Base-by-base conservation (phyloP, 768 basidiomycete species). In the Leccinum barrowsii region DNA sequence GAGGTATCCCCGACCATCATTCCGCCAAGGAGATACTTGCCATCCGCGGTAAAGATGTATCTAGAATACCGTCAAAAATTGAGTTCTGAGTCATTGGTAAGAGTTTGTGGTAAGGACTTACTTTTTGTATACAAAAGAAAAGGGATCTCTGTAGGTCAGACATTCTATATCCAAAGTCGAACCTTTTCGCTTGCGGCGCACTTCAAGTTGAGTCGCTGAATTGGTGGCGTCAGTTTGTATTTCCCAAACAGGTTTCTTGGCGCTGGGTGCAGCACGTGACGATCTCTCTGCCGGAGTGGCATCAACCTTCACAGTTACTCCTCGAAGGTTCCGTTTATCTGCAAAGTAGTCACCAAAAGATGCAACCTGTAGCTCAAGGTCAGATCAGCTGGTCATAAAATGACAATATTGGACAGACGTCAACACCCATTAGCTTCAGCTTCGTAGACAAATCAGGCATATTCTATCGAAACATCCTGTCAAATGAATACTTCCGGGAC, bases 1-100 rank as follows among this genome's bases (percentile, higher is more conserved):
- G 75, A 77, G 10, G 82, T 82, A 64, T 88, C 86, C 3, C 88
- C 89, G n/a, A 91, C 81, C 86, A 90, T 87, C 81, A 89, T 87
- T 4, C 89, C 89, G 12, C 89, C 89, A 4, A 91, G 72, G 12
- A 91, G 75, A 62, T 86, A 79, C 70, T 85, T 84, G 11, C 88
- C 89, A 65, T 90, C 86, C 7, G 78, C 78, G 11, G 80, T 85
- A 68, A 90, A 90, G 46, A 90, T 81, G 60, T 87, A 89, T 66
- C 77, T 78, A 35, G 52, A 7, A 12, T 42, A 17, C n/a, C 40
- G 37, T 37, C 37, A 37, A 42, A n/a, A 55, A 7, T 24, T 44
- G 34, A 61, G n/a, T 15, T 22, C 26, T 26, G 26, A 26, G 26
- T 26, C 21, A 19, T 24, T 5, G 4, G 21, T 35, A 40, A 28